Evolutionary conservation across 441 rosid species (phyloP), one percentile per base, ranked within the genome.

Genomic region (Isatis lusitanica): DNA sequence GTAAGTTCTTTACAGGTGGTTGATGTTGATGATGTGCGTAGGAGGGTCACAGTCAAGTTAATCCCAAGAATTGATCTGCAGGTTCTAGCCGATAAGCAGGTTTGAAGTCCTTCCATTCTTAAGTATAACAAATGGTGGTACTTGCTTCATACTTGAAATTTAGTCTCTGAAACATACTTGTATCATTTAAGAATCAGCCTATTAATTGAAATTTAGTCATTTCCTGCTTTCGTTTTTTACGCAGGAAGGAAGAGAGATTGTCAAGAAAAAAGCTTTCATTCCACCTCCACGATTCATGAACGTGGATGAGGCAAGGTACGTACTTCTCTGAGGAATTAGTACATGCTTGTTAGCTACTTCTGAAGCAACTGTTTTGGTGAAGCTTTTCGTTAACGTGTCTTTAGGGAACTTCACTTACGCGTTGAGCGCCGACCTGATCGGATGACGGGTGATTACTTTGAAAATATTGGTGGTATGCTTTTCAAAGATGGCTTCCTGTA

Each of bases 211-310:
- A 38, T 38, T 40, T 40, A 11, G n/a, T 50, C 0, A 17, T 17
- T 18, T 9, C 21, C 13, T 21, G 24, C 24, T 21, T 21, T 21
- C 24, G 24, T 21, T 21, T 48, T 26, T 26, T 26, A 26, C 28
- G 28, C 82, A 93, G 95, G 97, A 91, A 70, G 91, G 93, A 46
- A 87, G 89, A 73, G 95, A 83, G 72, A 87, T 85, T 67, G 77
- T 70, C 3, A 91, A 89, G 84, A 93, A 89, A 85, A 91, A 89
- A 79, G 87, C 90, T 30, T 89, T 89, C 81, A 86, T 88, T 33
- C 96, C 98, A 53, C 95, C 97, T 76, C 95, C 95, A 9, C 94
- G 97, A 59, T 87, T 91, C 73, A 81, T 93, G 91, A 93, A 91
- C 73, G 78, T 88, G 44, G 96, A 93, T 74, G 98, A 91, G 82